phyloP scores from a whole-genome alignment of 2,329 filamentous ascomycete genomes.

The Hortaea werneckii region DNA sequence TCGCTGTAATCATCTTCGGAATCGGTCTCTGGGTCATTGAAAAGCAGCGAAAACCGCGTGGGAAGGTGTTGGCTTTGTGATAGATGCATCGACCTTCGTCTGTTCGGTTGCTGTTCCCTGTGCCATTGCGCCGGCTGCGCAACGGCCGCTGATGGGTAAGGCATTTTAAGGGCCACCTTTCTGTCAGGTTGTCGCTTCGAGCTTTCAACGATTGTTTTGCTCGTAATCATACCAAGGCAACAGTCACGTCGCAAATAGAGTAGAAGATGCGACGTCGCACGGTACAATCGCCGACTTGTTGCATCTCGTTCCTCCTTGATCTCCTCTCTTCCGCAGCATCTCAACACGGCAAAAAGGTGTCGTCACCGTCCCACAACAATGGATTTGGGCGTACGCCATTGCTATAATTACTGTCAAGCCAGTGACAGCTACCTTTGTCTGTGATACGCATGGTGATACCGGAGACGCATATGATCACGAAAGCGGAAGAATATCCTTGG shows the following conservation, averaged over 20 bases:
- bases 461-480: no score
- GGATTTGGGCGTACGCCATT: no score
- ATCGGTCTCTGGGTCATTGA: constrained; percentile 2
- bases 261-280: constrained; percentile 1
- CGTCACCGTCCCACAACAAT: no score
- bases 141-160: constrained; percentile 1
- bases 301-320: neutral
- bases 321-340: no score
- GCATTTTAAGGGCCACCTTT: constrained; percentile 4
- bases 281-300: neutral
- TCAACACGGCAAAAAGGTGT: no score
- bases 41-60: constrained; percentile 5
- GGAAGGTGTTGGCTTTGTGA: neutral
- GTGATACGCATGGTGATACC: no score
- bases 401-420: no score
- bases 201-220: neutral
- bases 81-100: neutral
- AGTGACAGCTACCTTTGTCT: no score
- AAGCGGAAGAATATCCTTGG: no score
- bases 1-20: constrained; percentile 2
- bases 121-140: neutral
- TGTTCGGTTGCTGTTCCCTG: neutral
- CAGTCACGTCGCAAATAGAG: constrained; percentile 6
- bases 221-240: constrained; percentile 3
- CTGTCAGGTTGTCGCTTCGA: neutral